Conservation (phyloP, 2,329 filamentous ascomycete species). For the Botrytis deweyae region DNA sequence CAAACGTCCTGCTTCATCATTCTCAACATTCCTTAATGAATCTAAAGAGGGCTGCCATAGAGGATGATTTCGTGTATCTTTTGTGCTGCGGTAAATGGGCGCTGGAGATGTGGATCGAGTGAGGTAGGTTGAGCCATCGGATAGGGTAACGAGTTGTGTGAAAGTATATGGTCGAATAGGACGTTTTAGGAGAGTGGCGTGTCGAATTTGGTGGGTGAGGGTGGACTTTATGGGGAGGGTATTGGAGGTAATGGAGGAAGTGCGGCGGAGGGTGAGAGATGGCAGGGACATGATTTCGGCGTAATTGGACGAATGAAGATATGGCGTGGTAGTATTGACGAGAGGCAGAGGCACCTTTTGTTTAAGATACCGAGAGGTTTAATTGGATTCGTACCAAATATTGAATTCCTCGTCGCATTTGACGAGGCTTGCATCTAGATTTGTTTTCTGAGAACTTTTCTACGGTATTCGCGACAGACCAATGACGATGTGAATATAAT, state of each 20-base stretch:
- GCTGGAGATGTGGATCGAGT: conserved; percentile 73
- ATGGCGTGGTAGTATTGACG: conserved; percentile 1
- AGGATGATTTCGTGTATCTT: conserved; percentile 86
- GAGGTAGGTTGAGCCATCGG: conserved; percentile 83
- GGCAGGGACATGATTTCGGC: conserved; percentile 27
- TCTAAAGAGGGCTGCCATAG: conserved; percentile 87
- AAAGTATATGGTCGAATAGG: conserved; percentile 94
- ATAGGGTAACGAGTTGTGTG: conserved; percentile 90
- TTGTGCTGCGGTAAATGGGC: conserved; percentile 59
- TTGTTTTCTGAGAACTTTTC: conserved; percentile 19
- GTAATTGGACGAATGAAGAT: conserved; percentile 15
- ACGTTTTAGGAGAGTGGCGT: conserved; percentile 81
- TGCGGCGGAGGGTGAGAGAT: conserved; percentile 28
- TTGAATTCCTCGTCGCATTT: conserved; percentile 1
- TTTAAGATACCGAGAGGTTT: conserved; percentile 15
- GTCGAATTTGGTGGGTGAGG: conserved; percentile 47
- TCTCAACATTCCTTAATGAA: conserved; percentile 82
- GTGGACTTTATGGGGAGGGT: not conserved
- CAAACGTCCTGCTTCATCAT: conserved; percentile 89
- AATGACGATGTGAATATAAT: not conserved
- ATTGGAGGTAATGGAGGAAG: conserved; percentile 18
- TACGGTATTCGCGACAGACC: not conserved
- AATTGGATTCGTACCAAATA: conserved; percentile 21
- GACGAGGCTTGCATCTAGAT: conserved; percentile 12
- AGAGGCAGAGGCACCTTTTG: not conserved